Conservation (phyloP, 2,329 filamentous ascomycete species). For the Xylariaceae sp. region DNA sequence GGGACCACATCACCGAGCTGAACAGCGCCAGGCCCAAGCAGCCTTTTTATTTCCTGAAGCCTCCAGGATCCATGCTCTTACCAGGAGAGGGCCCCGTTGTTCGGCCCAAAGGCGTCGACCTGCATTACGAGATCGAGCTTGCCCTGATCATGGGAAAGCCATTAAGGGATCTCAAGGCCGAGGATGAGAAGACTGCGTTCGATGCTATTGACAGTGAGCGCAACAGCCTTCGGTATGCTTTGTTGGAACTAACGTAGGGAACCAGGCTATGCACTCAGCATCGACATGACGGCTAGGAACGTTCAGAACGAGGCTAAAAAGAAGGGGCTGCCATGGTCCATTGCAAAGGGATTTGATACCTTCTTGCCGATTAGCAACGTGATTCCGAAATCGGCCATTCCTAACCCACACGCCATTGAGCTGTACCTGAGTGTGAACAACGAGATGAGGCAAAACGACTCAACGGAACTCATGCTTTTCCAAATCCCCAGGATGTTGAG, state of each 20-base stretch:
- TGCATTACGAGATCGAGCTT: slow-evolving; percentile 95
- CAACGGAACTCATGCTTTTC: slow-evolving; percentile 92
- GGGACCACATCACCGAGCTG: slow-evolving; percentile 90
- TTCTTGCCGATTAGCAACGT: slow-evolving; percentile 83
- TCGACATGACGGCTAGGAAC: slow-evolving; percentile 97
- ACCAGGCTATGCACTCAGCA: slow-evolving; percentile 78
- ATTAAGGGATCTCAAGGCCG: slow-evolving; percentile 68
- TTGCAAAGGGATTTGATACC: slow-evolving; percentile 96
- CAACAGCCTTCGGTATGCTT: neutral
- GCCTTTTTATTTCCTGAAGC: slow-evolving; percentile 99
- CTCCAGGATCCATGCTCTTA: slow-evolving; percentile 77
- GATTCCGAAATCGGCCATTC: slow-evolving; percentile 75
- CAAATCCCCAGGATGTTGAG: slow-evolving; percentile 80
- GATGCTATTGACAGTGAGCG: slow-evolving; percentile 73
- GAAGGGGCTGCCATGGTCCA: slow-evolving; percentile 93
- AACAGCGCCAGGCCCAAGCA: slow-evolving; percentile 85
- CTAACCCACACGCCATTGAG: slow-evolving; percentile 83
- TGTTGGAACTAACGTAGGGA: slow-evolving; percentile 5
- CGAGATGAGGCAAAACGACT: slow-evolving; percentile 74
- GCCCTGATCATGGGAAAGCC: slow-evolving; percentile 83
- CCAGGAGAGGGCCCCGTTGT: slow-evolving; percentile 76
- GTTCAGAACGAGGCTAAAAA: slow-evolving; percentile 95
- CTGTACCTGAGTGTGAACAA: slow-evolving; percentile 83
- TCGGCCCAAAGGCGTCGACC: slow-evolving; percentile 73
- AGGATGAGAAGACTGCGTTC: slow-evolving; percentile 71